Percentiles rank a stretch among this genome's conserved stretches.
Conservation (phyloP, 768 basidiomycete species). For the Russula foetens region DNA sequence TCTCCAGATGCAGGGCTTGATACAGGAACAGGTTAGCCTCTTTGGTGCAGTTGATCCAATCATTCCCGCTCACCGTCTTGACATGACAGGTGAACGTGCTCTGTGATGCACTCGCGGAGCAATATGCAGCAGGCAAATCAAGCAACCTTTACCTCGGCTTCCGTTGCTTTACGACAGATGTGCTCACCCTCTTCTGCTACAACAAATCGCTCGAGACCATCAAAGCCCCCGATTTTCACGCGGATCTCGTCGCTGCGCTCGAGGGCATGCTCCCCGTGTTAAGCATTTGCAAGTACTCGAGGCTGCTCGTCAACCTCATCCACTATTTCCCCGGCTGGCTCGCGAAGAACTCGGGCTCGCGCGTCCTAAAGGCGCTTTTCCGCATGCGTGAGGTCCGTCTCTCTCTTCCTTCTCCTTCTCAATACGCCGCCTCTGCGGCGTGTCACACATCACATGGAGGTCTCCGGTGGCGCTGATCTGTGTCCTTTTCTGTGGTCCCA, state of each 20-base stretch:
- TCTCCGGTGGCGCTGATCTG: conserved; percentile 1
- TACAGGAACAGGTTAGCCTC: conserved; percentile 30
- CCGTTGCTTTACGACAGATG: conserved; percentile 32
- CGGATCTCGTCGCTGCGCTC: conserved; percentile 24
- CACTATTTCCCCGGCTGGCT: conserved; percentile 1
- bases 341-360: conserved; percentile 1
- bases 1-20: conserved; percentile 29
- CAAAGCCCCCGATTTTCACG: conserved; percentile 28
- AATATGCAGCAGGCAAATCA: conserved; percentile 27
- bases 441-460: neutral
- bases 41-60: neutral
- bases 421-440: neutral
- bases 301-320: neutral
- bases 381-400: conserved; percentile 10
- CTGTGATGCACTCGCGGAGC: neutral
- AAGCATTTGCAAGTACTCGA: conserved; percentile 8
- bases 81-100: neutral
- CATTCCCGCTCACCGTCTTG: neutral
- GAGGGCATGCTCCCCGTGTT: conserved; percentile 6
- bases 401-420: neutral
- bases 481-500: neutral
- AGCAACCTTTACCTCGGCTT: conserved; percentile 33
- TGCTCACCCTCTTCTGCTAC: conserved; percentile 35
- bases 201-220: conserved; percentile 27
- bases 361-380: neutral